These are phyloP conservation scores for Elsinoe batatas DNA, from an alignment of 2,329 filamentous ascomycete genomes.

Conservation along the genomic window DNA sequence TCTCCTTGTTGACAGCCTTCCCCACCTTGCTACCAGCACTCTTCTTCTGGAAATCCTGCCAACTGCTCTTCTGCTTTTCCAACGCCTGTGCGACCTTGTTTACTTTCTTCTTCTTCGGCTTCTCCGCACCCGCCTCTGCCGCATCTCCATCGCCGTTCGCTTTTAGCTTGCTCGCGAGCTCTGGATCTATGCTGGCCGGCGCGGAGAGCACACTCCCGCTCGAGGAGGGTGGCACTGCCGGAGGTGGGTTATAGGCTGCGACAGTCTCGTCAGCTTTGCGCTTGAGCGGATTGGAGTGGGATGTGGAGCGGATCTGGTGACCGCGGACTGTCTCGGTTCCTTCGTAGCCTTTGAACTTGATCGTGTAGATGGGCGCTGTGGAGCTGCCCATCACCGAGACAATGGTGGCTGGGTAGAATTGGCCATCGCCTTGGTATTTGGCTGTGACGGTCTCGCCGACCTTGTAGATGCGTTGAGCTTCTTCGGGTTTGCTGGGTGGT, in stretches of 20 bases:
- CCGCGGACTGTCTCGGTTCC: conserved; percentile 69
- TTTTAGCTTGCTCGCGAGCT: conserved; percentile 53
- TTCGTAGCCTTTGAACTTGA: conserved; percentile 84
- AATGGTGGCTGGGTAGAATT: conserved; percentile 86
- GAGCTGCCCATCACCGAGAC: conserved; percentile 87
- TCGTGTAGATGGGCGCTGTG: conserved; percentile 83
- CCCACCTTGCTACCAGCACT: conserved; percentile 37
- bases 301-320: conserved; percentile 59
- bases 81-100: conserved; percentile 87
- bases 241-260: conserved; percentile 27
- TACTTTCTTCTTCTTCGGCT: conserved; percentile 53
- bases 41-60: conserved; percentile 85
- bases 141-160: conserved; percentile 34
- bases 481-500: conserved; percentile 34
- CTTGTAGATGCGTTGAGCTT: conserved; percentile 60
- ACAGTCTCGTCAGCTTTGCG: conserved; percentile 75
- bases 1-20: conserved; percentile 76
- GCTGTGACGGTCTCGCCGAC: conserved; percentile 87
- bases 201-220: conserved; percentile 53
- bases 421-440: conserved; percentile 86
- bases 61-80: conserved; percentile 83
- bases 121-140: conserved; percentile 39
- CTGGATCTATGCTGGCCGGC: conserved; percentile 56
- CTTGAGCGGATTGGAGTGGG: conserved; percentile 38
- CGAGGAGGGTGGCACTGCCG: conserved; percentile 30